phyloP scores from a whole-genome alignment of 208 protist genomes.

The Leishmania braziliensis region DNA sequence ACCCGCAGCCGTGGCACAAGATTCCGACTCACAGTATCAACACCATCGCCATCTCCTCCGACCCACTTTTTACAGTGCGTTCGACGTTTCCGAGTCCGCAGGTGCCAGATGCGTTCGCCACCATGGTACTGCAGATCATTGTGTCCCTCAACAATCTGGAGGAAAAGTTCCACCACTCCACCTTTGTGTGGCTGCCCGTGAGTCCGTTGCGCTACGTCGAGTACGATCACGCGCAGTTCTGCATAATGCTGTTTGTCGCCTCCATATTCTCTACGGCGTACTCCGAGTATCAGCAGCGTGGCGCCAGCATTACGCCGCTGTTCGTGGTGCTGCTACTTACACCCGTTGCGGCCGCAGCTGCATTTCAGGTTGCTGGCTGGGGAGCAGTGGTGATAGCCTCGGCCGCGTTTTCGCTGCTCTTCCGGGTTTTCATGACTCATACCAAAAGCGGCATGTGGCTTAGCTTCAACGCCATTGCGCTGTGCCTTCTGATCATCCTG shows the following conservation, averaged over 20 bases:
- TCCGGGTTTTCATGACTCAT: slow-evolving; percentile 15
- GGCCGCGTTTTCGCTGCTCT: slow-evolving; percentile 8
- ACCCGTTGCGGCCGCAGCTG: slow-evolving; percentile 16
- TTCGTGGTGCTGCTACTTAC: slow-evolving; percentile 33
- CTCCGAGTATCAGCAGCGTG: slow-evolving; percentile 54
- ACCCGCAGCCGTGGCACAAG: slow-evolving; percentile 44
- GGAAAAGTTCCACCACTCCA: slow-evolving; percentile 74
- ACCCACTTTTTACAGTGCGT: not conserved
- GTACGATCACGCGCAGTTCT: slow-evolving; percentile 70
- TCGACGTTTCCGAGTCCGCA: not conserved
- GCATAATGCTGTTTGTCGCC: slow-evolving; percentile 53
- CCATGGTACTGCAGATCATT: slow-evolving; percentile 36
- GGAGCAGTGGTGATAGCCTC: slow-evolving; percentile 22
- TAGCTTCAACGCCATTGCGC: slow-evolving; percentile 53
- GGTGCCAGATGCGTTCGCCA: slow-evolving; percentile 9
- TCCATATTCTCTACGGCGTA: slow-evolving; percentile 61
- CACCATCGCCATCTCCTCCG: slow-evolving; percentile 52
- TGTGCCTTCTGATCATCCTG: slow-evolving; percentile 60
- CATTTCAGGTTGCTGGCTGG: slow-evolving; percentile 28
- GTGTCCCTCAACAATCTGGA: slow-evolving; percentile 64
- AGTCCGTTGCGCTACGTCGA: slow-evolving; percentile 43
- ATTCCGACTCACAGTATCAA: slow-evolving; percentile 54
- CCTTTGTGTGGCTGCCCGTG: slow-evolving; percentile 62
- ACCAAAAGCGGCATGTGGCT: slow-evolving; percentile 39
- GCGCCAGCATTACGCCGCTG: slow-evolving; percentile 44